Evolutionary conservation across 23 red algal species (phyloP).

Genomic region (Agarophyton chilense): DNA sequence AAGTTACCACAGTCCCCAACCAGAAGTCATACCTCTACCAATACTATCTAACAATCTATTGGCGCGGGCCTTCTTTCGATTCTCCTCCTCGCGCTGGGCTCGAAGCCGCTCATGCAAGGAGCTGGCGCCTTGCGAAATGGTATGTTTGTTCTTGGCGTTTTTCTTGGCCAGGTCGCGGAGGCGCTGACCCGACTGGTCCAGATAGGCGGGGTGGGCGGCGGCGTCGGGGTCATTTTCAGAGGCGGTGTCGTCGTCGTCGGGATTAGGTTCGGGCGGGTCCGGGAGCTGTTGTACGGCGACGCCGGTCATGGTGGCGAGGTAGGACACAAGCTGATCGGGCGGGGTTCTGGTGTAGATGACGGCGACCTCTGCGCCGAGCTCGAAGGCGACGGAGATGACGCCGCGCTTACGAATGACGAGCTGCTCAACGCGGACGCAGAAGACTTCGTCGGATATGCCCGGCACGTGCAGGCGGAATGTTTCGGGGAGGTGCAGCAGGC

Average conservation of each 20-base stretch:
- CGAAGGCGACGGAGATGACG: conserved; percentile 81
- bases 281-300: conserved; percentile 15
- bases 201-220: conserved; percentile 23
- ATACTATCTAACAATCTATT: conserved; percentile 74
- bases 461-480: conserved; percentile 71
- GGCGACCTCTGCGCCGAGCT: conserved; percentile 81
- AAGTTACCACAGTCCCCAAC: conserved; percentile 71
- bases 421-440: conserved; percentile 78
- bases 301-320: conserved; percentile 64
- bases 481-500: conserved; percentile 22
- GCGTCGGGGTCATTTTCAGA: conserved; percentile 71
- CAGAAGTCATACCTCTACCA: conserved; percentile 67
- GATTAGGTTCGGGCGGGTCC: conserved; percentile 29
- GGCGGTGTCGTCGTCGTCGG: conserved; percentile 8
- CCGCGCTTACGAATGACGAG: conserved; percentile 69
- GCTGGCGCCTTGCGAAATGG: conserved; percentile 62
- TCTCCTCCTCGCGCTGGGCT: conserved; percentile 79
- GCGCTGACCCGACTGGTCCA: conserved; percentile 49
- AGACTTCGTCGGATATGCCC: conserved; percentile 75
- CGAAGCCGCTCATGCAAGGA: conserved; percentile 68
- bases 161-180: conserved; percentile 61
- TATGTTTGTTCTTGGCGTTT: conserved; percentile 74
- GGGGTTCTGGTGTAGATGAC: conserved; percentile 65
- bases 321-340: conserved; percentile 57
- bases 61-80: conserved; percentile 56